Evolutionary conservation across 2,329 filamentous ascomycete genomes (phyloP).

Genomic region (Trichophyton schoenleinii): DNA sequence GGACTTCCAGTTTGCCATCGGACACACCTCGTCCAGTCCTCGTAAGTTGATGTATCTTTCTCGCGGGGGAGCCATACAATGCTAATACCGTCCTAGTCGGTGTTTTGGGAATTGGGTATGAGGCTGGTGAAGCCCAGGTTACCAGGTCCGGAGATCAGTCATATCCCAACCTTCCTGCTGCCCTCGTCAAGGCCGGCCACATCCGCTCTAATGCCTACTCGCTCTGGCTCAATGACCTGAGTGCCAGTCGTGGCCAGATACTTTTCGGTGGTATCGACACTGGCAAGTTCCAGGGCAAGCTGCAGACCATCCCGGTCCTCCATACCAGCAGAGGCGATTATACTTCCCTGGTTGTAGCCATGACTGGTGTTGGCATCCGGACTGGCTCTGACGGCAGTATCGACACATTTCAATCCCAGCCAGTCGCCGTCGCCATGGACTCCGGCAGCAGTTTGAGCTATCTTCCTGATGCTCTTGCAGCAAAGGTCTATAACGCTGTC

Average conservation of each 20-base stretch:
- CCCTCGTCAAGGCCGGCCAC: constrained; percentile 47
- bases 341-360: constrained; percentile 55
- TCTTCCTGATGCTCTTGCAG: constrained; percentile 42
- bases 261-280: constrained; percentile 65
- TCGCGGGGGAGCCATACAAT: background rate
- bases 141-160: constrained; percentile 36
- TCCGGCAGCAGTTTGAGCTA: constrained; percentile 57
- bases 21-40: constrained; percentile 41
- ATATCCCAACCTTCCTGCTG: constrained; percentile 59
- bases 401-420: constrained; percentile 11
- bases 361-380: constrained; percentile 45
- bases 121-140: constrained; percentile 63
- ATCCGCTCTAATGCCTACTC: constrained; percentile 60
- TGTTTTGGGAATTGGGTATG: constrained; percentile 77
- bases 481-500: constrained; percentile 46
- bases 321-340: constrained; percentile 37
- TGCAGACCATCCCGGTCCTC: constrained; percentile 57
- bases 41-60: constrained; percentile 3
- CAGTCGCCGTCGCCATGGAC: constrained; percentile 56
- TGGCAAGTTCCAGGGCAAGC: constrained; percentile 48
- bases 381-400: constrained; percentile 14
- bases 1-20: constrained; percentile 48
- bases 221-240: constrained; percentile 62
- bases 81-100: constrained; percentile 40
- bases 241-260: constrained; percentile 52